Base-by-base conservation (phyloP, 306 rosid genomes). In the Vigna reflexopilosa region DNA sequence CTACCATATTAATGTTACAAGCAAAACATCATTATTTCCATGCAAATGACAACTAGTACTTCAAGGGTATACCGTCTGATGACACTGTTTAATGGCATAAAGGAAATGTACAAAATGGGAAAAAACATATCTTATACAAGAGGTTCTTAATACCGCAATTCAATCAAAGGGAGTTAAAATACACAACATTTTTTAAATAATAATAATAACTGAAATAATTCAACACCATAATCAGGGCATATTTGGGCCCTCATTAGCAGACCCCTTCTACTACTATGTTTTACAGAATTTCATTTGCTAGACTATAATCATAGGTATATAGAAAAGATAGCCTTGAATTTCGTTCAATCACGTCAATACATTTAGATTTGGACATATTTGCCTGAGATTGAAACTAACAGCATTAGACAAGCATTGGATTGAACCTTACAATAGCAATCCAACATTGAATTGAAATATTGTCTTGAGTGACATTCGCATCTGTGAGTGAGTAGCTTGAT, bases 231-330 rank as follows among this genome's bases (percentile, higher is more conserved):
- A 15, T 11, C 44, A 61, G 44, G 2, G 10, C 42, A 0, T 40
- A 42, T 9, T 28, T 59, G 30, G 38, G 11, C 42, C 5, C 17
- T 59, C 66, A 28, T 28, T 58, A 58, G 7, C n/a, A 24, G n/a
- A 24, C 4, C 36, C 38, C 38, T 13, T 9, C 9, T 73, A 4
- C 20, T 4, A 24, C 62, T 24, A 34, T 34, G 38, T 34, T 34
- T 44, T 42, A 3, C 17, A 38, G n/a, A 26, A 59, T 26, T 26
- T 30, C 0, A 30, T 30, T 3, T 30, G 61, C 58, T 28, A 15
- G 44, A 15, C 75, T n/a, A 76, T 22, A 59, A 52, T 72, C 28
- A 63, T 44, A 47, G 32, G 32, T 30, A 44, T 44, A 8, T 30
- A 51, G 52, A 57, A 51, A 55, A 3, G 3, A 45, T 1, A 24